Base-by-base conservation (phyloP, 2,329 filamentous ascomycete genomes). In the Colletotrichum salicis region DNA sequence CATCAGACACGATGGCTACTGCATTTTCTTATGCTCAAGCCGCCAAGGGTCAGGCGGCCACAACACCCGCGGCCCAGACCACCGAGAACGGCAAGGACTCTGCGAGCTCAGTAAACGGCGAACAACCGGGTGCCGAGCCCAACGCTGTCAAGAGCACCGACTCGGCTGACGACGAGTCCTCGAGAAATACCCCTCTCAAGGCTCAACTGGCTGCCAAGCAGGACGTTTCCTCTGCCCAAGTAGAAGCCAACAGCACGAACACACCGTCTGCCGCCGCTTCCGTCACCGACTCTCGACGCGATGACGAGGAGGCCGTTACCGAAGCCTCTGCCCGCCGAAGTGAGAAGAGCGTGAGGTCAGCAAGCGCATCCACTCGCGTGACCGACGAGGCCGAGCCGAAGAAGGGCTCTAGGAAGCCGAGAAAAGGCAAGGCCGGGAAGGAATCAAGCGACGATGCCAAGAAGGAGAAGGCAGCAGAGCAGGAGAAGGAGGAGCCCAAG, bases 1-100 rank as follows among this genome's bases (percentile, higher is more conserved):
- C 65, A 54, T 65, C 64, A 67, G 74, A 77, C 76, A 77, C 76
- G 61, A 90, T 90, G 88, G 87, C 88, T 75, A 81, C 82, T 70
- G 77, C 90, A 41, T 97, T 98, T 81, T 98, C 96, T 72, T 98
- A 98, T 83, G 96, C 96, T 78, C 95, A 97, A 88, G 96, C 96
- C 79, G 96, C 96, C 72, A 96, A 96, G 83, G 94, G 95, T 79
- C 89, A 92, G 77, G 84, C 89, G 67, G 79, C 86, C 64, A 79
- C 84, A 67, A 82, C 77, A 74, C 71, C 76, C 76, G 72, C 78
- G 55, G 64, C 74, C 73, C 55, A 78, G 73, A 74, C 73, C 77
- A 74, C 80, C 78, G 33, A 79, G 79, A 70, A 79, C 45, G 35
- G 57, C 22, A 71, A 73, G 63, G 71, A 73, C 48, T 76, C 79